Percentiles rank a stretch among this genome's conserved stretches.
Conservation (phyloP, 1,284 basidiomycete genomes). For the Austroboletus niveus region DNA sequence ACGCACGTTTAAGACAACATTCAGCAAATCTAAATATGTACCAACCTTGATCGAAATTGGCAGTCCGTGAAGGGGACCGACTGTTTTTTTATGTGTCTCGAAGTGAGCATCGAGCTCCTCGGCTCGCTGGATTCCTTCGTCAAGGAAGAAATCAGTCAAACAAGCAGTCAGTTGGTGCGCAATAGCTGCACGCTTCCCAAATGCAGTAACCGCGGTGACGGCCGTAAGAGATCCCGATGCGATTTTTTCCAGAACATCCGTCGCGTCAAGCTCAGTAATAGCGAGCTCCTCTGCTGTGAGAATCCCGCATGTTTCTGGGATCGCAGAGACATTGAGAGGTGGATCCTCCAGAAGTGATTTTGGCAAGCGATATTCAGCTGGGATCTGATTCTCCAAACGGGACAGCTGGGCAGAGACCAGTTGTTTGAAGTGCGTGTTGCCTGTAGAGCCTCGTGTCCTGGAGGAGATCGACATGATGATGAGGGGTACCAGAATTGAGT, state of each 20-base stretch:
- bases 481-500: too few species aligned
- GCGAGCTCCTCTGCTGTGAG: conserved; percentile 40
- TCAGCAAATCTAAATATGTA: too few species aligned
- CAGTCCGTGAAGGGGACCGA: conserved; percentile 50
- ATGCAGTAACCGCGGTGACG: too few species aligned
- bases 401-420: conserved; percentile 15
- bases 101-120: conserved; percentile 41
- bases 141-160: conserved; percentile 29
- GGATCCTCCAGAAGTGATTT: conserved; percentile 16
- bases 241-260: conserved; percentile 13
- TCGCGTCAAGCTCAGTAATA: background rate
- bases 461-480: conserved; percentile 18
- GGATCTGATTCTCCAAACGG: conserved; percentile 11
- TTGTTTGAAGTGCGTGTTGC: conserved; percentile 19
- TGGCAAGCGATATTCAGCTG: conserved; percentile 9
- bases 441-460: conserved; percentile 24
- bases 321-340: conserved; percentile 26
- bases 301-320: conserved; percentile 41
- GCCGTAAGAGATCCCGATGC: too few species aligned
- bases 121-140: conserved; percentile 38
- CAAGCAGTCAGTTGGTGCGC: conserved; percentile 30
- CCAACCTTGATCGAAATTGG: conserved; percentile 47
- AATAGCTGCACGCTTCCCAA: conserved; percentile 30
- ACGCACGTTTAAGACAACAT: background rate
- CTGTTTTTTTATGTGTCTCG: conserved; percentile 31